Evolutionary conservation across 306 rosid species (phyloP), one percentile per base, ranked within the genome.

Genomic region (Amphicarpaea edgeworthii): DNA sequence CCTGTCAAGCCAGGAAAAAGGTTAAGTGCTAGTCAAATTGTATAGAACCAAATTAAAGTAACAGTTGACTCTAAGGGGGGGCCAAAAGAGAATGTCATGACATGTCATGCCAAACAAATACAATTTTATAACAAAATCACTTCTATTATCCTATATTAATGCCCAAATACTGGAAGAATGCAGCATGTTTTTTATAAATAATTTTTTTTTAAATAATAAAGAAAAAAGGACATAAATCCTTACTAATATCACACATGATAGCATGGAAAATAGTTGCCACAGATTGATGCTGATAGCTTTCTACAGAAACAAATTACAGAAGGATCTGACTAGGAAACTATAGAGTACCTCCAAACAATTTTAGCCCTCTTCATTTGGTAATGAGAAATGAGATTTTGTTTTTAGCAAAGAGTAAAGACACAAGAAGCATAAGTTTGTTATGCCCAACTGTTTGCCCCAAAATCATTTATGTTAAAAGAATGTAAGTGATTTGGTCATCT

Each of bases 1-100:
- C 96, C 98, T 93, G 88, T 74, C 66, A 79, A 76, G 77, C 19
- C 64, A 23, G 61, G 81, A 79, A 68, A 30, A 84, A 32, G 41
- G 74, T 32, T 54, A 65, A 38, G 21, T 23, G 45, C 20, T 21
- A 2, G 32, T 49, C 67, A 66, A 73, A 77, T 45, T 43, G 54
- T 47, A 57, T 14, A 32, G 70, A 32, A 34, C 70, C 7, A 9
- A 21, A 55, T 63, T 6, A 46, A 73, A 61, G 72, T 68, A 60
- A 49, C 43, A 72, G 69, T 43, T 17, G 40, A 28, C 46, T 53
- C 46, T 8, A 8, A 34, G 26, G 8, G 62, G 7, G 12, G 12
- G 62, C 15, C 54, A 51, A 45, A 30, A 55, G 17, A 28, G 64
- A 38, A 61, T 41, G 30, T 51, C 68, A 16, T 58, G 24, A 62